Evolutionary conservation across 2,329 filamentous ascomycete genomes (phyloP), one percentile per base, ranked within the genome.

Genomic region (Metarhizium guizhouense): DNA sequence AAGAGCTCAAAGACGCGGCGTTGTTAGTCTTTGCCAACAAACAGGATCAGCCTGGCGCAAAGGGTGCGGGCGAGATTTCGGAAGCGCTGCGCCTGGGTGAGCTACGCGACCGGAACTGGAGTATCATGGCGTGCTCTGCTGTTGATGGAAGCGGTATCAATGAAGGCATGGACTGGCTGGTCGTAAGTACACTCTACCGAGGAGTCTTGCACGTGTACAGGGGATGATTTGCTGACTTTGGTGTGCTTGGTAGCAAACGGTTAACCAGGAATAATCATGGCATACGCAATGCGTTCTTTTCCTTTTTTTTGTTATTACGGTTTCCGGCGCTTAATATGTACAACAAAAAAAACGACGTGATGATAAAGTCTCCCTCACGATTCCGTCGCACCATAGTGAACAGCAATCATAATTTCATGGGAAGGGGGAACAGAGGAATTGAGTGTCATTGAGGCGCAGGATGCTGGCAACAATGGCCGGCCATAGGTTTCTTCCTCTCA

Each of bases 101-200:
- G 72, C 76, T 99, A 69, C 87, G 93, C 65, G 94, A 99, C 72
- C 83, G 94, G 66, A 99, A 97, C 79, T 99, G 94, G 94, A 97
- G 91, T 72, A 99, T 99, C 69, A 91, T 99, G 70, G 93, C 92
- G 25, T 99, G 94, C 73, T 95, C 90, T 62, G 94, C 94, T 14
- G 93, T 99, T 56, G 94, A 96, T 69, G 94, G 94, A 47, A 88
- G 88, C 66, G 94, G 94, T 70, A 89, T 99, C 48, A 90, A 87
- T 60, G 94, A 99, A 74, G 94, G 94, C 58, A 99, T 99, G 94
- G 94, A 99, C 73, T 99, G 94, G 94, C 78, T 99, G 69, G 91
- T 95, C 79, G 89, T 93, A 74, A 72, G 79, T 77, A 29, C 14
- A 20, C 20, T 30, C 45, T 11, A 6, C 20, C 13, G 18, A 14